phyloP scores from a whole-genome alignment of 306 rosid genomes.

The Astragalus glycyphyllos region DNA sequence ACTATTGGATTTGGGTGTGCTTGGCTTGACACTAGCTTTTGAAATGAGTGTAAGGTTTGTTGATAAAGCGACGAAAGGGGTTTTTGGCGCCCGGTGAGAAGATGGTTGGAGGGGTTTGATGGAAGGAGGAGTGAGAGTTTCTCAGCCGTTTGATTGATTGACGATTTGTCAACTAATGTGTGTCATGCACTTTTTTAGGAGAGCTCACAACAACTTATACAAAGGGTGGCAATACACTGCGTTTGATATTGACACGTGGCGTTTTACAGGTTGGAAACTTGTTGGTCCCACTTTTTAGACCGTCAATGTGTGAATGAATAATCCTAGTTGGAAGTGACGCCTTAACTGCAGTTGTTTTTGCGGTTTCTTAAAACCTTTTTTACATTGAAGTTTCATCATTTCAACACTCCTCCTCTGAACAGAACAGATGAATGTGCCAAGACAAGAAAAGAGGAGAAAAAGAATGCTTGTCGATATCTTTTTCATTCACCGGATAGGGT shows the following conservation, averaged over 20 bases:
- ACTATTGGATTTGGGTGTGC: conserved; percentile 17
- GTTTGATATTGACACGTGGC: conserved; percentile 43
- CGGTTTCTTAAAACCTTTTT: too few species aligned
- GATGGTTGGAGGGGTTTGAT: conserved; percentile 47
- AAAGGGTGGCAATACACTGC: background rate
- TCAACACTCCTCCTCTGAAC: too few species aligned
- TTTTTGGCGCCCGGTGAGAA: conserved; percentile 85
- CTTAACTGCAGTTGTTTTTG: conserved; percentile 20
- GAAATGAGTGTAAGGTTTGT: conserved; percentile 42
- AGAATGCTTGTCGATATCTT: too few species aligned
- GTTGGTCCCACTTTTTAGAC: conserved; percentile 36
- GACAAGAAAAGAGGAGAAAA: too few species aligned
- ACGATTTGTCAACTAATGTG: conserved; percentile 34
- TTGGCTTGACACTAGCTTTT: conserved; percentile 31
- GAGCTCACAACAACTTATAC: conserved; percentile 6
- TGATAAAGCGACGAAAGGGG: conserved; percentile 52
- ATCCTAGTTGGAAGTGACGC: conserved; percentile 38
- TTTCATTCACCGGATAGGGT: too few species aligned
- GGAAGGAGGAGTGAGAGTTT: background rate
- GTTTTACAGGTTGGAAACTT: background rate
- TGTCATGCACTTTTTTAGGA: conserved; percentile 26
- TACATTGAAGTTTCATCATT: too few species aligned
- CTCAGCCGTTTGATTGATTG: conserved; percentile 40
- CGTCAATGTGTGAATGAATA: conserved; percentile 28
- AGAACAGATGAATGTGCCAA: too few species aligned